phyloP scores from a whole-genome alignment of 257 asterid species.

The Fraxinus quadrangulata region DNA sequence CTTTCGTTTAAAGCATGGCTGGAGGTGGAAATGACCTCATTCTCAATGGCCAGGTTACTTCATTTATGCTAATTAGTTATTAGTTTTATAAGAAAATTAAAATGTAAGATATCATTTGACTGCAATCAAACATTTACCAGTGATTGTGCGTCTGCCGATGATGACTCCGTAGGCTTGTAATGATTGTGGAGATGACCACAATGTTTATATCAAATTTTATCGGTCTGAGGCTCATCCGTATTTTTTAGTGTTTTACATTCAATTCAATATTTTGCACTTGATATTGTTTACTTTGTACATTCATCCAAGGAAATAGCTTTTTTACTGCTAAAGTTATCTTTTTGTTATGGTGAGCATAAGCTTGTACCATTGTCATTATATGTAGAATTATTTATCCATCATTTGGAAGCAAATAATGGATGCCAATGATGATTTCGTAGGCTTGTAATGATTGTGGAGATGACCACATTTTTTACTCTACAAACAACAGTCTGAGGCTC shows the following conservation, averaged over 20 bases:
- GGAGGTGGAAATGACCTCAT: constrained; percentile 72
- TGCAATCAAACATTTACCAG: not conserved
- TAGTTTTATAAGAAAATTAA: not conserved
- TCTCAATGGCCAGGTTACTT: constrained; percentile 54
- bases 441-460: constrained; percentile 30
- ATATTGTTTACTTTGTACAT: not conserved
- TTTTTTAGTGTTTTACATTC: not conserved
- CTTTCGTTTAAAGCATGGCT: constrained; percentile 45
- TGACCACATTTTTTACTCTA: not conserved
- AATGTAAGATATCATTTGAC: not conserved
- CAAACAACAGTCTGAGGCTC: constrained; percentile 20
- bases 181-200: constrained; percentile 28
- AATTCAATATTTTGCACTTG: not conserved
- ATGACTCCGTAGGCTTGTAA: constrained; percentile 17
- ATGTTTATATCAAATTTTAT: constrained; percentile 31
- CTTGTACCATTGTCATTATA: not conserved
- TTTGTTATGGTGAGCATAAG: not conserved
- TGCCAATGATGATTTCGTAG: constrained; percentile 24
- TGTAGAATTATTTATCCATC: not conserved
- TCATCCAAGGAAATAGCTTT: too few relatives aligned
- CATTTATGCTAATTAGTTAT: not conserved
- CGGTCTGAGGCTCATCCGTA: constrained; percentile 52
- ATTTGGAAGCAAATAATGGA: not conserved
- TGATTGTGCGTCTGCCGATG: constrained; percentile 31
- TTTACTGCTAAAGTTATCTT: not conserved